Evolutionary conservation across 371 early-diverging fungal genomes (phyloP).

Genomic region (Mortierella sp.): DNA sequence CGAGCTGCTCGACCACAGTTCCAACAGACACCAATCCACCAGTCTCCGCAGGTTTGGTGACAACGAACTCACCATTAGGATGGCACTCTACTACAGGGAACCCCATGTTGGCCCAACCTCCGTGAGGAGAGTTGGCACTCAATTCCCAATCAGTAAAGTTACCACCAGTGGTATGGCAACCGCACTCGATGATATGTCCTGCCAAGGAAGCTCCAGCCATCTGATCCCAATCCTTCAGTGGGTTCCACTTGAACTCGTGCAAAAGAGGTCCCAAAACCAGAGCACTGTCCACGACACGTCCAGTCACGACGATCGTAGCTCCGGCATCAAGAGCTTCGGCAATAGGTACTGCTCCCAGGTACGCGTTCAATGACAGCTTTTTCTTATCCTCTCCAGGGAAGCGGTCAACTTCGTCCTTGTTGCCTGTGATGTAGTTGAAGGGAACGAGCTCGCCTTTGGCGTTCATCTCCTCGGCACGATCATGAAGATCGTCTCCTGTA

Average conservation of each 20-base stretch:
- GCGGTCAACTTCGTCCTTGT: conserved; percentile 60
- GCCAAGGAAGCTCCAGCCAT: conserved; percentile 78
- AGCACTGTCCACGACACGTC: conserved; percentile 79
- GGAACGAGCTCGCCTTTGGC: conserved; percentile 57
- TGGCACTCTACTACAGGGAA: conserved; percentile 78
- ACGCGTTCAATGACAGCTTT: conserved; percentile 72
- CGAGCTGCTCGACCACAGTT: conserved; percentile 77
- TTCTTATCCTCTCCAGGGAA: conserved; percentile 62
- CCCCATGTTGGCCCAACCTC: conserved; percentile 79
- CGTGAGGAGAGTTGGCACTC: conserved; percentile 65
- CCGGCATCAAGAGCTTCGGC: conserved; percentile 70
- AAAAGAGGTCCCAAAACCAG: conserved; percentile 69
- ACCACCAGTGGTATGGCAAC: conserved; percentile 81
- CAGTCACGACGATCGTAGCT: conserved; percentile 78
- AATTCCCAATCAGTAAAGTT: conserved; percentile 83
- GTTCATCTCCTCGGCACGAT: conserved; percentile 41
- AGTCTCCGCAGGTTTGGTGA: conserved; percentile 77
- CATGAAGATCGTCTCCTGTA: conserved; percentile 72
- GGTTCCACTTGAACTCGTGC: conserved; percentile 68
- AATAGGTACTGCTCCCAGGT: conserved; percentile 69
- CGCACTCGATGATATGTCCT: conserved; percentile 83
- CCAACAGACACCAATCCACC: conserved; percentile 75
- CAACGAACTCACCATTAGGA: conserved; percentile 66
- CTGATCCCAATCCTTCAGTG: conserved; percentile 64
- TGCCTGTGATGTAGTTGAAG: conserved; percentile 64